Evolutionary conservation across 352 stramenopile genomes (phyloP).

Genomic region (Saprolegnia diclina): DNA sequence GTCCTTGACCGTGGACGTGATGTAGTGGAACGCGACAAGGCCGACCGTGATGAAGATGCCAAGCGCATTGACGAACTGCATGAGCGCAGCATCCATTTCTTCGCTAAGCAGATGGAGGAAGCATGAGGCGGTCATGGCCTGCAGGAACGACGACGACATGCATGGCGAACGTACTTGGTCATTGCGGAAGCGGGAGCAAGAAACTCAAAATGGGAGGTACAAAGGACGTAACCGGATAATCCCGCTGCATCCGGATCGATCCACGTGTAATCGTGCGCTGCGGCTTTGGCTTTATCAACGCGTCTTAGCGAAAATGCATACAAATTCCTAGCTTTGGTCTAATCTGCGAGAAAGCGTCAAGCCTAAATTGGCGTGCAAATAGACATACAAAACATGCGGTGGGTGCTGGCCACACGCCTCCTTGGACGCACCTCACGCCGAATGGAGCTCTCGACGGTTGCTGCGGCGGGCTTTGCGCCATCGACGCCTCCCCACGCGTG

Average conservation of each 20-base stretch:
- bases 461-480: background rate
- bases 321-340: no score
- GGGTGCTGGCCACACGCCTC: no score
- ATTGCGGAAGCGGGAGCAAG: slow-evolving; percentile 1
- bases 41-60: slow-evolving; percentile 84
- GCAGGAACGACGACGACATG: background rate
- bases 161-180: slow-evolving; percentile 22
- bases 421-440: background rate
- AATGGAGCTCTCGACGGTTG: background rate
- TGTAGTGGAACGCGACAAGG: slow-evolving; percentile 84
- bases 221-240: background rate
- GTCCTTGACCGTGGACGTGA: slow-evolving; percentile 75
- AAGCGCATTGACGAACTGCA: slow-evolving; percentile 86
- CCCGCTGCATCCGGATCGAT: no score
- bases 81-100: slow-evolving; percentile 81
- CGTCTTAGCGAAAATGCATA: no score
- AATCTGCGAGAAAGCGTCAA: no score
- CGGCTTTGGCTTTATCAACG: no score
- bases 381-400: background rate
- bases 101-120: slow-evolving; percentile 40
- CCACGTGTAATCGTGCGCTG: no score
- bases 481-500: background rate
- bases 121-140: background rate
- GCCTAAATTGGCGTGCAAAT: background rate
- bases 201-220: slow-evolving; percentile 2